Conservation (phyloP, 2,329 filamentous ascomycete species). For the Cucurbitaria berberidis region DNA sequence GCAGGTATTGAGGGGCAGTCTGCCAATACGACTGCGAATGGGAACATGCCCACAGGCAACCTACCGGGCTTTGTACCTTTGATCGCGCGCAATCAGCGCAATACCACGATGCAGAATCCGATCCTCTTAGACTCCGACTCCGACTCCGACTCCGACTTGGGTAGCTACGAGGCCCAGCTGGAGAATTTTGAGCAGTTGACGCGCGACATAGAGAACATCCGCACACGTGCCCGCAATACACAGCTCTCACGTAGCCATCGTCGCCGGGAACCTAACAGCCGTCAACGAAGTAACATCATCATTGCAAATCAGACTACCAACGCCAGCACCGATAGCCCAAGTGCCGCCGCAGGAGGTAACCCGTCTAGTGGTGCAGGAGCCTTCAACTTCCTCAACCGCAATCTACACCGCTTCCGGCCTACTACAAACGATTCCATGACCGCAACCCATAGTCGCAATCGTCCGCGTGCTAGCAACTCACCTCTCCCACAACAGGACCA, state of each 20-base stretch:
- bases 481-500: background rate
- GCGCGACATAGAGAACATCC: conserved; percentile 15
- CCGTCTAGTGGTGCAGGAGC: background rate
- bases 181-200: conserved; percentile 10
- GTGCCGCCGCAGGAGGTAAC: background rate
- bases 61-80: background rate
- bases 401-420: background rate
- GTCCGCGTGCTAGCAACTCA: background rate
- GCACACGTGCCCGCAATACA: conserved; percentile 8
- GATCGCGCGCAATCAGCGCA: background rate
- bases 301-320: background rate
- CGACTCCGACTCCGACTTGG: conserved; percentile 8
- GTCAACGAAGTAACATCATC: background rate
- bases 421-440: background rate
- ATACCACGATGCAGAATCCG: background rate
- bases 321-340: background rate
- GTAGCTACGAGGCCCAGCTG: conserved; percentile 4
- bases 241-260: background rate
- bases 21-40: background rate
- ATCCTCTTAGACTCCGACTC: conserved; percentile 9
- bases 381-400: background rate
- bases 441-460: background rate
- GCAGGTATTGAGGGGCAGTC: background rate
- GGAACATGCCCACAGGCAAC: background rate
- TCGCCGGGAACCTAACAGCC: background rate